Base-by-base conservation (phyloP, 768 basidiomycete genomes). In the Hericium erinaceus region DNA sequence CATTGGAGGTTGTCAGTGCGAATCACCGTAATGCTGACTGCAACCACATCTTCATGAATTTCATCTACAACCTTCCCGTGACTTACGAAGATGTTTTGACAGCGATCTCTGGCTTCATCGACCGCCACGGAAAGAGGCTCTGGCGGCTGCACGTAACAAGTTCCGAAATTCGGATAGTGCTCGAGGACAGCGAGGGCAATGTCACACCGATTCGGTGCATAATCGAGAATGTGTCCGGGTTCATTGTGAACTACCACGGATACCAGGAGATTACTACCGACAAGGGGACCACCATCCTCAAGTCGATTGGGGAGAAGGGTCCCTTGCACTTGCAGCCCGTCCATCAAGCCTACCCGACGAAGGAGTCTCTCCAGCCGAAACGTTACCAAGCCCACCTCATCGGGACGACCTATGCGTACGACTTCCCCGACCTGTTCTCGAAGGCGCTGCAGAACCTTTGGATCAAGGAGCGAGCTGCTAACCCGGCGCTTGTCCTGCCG, bases 21-120 rank as follows among this genome's bases (percentile, higher is more conserved):
- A 82, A 92, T 65, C 80, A 95, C 66, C 84, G 95, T 59, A 92
- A 88, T 64, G 90, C 95, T 3, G 95, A 98, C 68, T 94, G 92
- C 76, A 98, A 98, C 72, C 95, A 98, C 70, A 97, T 98, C 70
- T 95, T 93, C 77, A 86, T 98, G 84, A 98, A 98, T 77, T 99
- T 98, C 70, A 85, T 98, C 66, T 98, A 98, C 80, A 92, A 90
- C 69, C 86, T 99, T 48, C 83, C 87, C 28, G 94, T 99, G 60
- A 87, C 87, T 38, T 98, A 98, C 66, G 95, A 98, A 60, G 95
- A 98, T 65, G 95, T 98, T 8, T 83, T 98, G 56, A 89, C 92
- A 50, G 97, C 97, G 13, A 91, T 98, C 58, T 87, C 95, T n/a
- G 97, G 97, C 46, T 99, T 99, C 78, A 94, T 99, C 64, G 97